phyloP scores from a whole-genome alignment of 139 green algal genomes.

The Chlorella sp. region DNA sequence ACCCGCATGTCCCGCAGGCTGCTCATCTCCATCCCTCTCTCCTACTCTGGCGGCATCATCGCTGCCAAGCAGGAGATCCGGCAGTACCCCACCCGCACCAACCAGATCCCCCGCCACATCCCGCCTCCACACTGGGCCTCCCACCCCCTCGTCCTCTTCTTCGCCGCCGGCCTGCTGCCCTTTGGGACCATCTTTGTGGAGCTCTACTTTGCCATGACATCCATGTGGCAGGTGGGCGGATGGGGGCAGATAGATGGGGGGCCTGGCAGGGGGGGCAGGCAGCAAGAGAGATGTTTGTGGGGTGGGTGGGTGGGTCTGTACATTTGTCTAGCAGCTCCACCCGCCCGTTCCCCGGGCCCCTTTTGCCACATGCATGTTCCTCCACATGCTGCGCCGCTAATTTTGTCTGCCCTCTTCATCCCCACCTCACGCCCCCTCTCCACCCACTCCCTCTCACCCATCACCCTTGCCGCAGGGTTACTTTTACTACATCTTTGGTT shows the following conservation, averaged over 20 bases:
- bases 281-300: neutral
- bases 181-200: conserved; percentile 98
- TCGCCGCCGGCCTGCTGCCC: conserved; percentile 90
- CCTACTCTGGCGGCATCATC: conserved; percentile 55
- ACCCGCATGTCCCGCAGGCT: conserved; percentile 26
- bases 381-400: too few species aligned
- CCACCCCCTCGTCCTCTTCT: conserved; percentile 84
- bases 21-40: conserved; percentile 48
- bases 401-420: neutral
- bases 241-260: neutral
- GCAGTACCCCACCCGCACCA: conserved; percentile 84
- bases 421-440: neutral
- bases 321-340: too few species aligned
- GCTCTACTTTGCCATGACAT: conserved; percentile 97
- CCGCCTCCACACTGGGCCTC: conserved; percentile 79
- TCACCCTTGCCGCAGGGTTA: conserved; percentile 67
- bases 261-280: neutral
- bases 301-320: neutral
- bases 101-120: conserved; percentile 95
- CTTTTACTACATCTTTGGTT: conserved; percentile 97
- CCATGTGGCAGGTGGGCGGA: conserved; percentile 78
- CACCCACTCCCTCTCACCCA: neutral
- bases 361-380: too few species aligned
- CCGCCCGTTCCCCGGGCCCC: too few species aligned
- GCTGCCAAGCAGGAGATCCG: conserved; percentile 59